A percentile compares a stretch with the other conserved stretches of the same genome.
These are phyloP conservation scores for Trametopsis cervina DNA, from an alignment of 768 basidiomycete species.

Conservation along the genomic window DNA sequence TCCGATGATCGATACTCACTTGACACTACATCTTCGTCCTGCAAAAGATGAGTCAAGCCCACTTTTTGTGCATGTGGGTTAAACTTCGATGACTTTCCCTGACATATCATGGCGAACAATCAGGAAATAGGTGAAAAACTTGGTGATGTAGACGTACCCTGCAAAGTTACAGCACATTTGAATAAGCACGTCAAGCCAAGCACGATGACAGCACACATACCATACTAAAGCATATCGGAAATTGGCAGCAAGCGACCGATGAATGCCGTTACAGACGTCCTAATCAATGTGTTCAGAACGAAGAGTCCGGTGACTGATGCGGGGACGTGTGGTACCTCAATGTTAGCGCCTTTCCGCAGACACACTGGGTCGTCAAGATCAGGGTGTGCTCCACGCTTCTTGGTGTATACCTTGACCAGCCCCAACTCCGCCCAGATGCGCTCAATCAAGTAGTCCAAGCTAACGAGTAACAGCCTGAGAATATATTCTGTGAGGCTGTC, in stretches of 20 bases:
- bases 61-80: conserved; percentile 93
- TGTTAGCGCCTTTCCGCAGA: conserved; percentile 84
- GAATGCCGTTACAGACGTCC: conserved; percentile 90
- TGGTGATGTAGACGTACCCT: neutral
- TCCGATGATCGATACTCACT: conserved; percentile 42
- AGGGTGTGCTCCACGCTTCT: conserved; percentile 92
- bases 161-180: neutral
- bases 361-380: conserved; percentile 90
- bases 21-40: conserved; percentile 85
- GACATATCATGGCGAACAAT: neutral
- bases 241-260: conserved; percentile 81
- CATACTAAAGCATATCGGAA: conserved; percentile 95
- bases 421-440: conserved; percentile 76
- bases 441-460: conserved; percentile 68
- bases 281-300: conserved; percentile 21
- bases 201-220: conserved; percentile 34
- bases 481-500: no score
- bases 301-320: neutral
- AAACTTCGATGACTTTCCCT: conserved; percentile 95
- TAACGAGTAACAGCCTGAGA: conserved; percentile 20
- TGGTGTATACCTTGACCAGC: conserved; percentile 91
- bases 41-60: conserved; percentile 74
- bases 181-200: conserved; percentile 8
- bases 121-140: neutral
- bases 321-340: conserved; percentile 55